Conservation (phyloP, 2,329 filamentous ascomycete genomes). For the Teratosphaeria epicoccoides region DNA sequence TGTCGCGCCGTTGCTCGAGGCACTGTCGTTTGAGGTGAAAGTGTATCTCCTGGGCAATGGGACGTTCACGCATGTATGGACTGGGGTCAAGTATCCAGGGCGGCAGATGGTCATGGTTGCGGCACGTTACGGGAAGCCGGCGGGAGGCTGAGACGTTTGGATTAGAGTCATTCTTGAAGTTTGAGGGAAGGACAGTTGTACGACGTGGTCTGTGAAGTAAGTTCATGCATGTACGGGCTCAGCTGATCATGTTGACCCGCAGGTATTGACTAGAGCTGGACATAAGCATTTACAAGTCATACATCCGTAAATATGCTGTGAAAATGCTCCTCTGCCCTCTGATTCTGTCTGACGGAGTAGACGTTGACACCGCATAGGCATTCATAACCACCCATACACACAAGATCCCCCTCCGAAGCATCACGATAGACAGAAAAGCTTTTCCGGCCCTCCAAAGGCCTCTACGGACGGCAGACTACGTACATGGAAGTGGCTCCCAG, state of each 20-base stretch:
- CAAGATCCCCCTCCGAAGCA: too few relatives aligned
- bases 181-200: slow-evolving; percentile 19
- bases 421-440: too few relatives aligned
- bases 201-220: slow-evolving; percentile 1
- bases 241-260: neutral
- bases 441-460: too few relatives aligned
- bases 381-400: too few relatives aligned
- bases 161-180: slow-evolving; percentile 18
- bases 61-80: slow-evolving; percentile 21
- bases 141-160: slow-evolving; percentile 14
- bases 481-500: too few relatives aligned
- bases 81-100: slow-evolving; percentile 12
- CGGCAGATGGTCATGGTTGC: slow-evolving; percentile 16
- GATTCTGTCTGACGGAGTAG: too few relatives aligned
- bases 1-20: slow-evolving; percentile 21
- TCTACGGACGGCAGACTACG: too few relatives aligned
- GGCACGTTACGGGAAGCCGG: slow-evolving; percentile 21
- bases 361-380: too few relatives aligned
- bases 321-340: too few relatives aligned
- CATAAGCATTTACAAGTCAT: too few relatives aligned
- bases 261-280: too few relatives aligned
- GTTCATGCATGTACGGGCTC: neutral
- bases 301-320: too few relatives aligned
- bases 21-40: slow-evolving; percentile 11
- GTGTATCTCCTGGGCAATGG: slow-evolving; percentile 18